phyloP scores from a whole-genome alignment of 1,139 yeast genomes.

The Sugiyamaella grinbergsii region DNA sequence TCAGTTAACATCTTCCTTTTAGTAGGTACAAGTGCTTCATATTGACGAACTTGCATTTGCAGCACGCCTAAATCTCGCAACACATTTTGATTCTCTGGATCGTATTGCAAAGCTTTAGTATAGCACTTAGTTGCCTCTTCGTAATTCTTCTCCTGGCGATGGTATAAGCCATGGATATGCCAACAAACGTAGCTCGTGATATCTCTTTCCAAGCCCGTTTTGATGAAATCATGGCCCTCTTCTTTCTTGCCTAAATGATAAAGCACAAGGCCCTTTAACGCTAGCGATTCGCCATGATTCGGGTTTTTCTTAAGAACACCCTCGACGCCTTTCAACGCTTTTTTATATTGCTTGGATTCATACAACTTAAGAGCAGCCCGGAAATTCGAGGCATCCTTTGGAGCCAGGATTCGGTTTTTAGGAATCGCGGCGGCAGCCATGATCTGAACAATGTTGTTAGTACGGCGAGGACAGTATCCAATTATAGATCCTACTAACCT shows the following conservation, averaged over 20 bases:
- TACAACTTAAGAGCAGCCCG: conserved; percentile 80
- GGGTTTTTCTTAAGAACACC: conserved; percentile 74
- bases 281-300: conserved; percentile 76
- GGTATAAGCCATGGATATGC: conserved; percentile 85
- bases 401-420: conserved; percentile 35
- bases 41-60: conserved; percentile 81
- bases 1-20: conserved; percentile 71
- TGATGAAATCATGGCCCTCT: conserved; percentile 67
- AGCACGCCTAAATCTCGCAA: conserved; percentile 79
- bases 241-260: conserved; percentile 53
- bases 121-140: conserved; percentile 80
- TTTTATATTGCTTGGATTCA: conserved; percentile 84
- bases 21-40: conserved; percentile 59
- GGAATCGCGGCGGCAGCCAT: conserved; percentile 26
- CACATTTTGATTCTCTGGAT: conserved; percentile 76
- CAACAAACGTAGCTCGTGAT: conserved; percentile 64
- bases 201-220: conserved; percentile 62
- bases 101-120: conserved; percentile 73
- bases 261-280: conserved; percentile 78
- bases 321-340: conserved; percentile 77
- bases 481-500: background rate
- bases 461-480: no score
- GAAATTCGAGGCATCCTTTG: conserved; percentile 69
- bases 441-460: conserved; percentile 1
- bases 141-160: conserved; percentile 69